Evolutionary conservation across 2,329 filamentous ascomycete genomes (phyloP), one percentile per base, ranked within the genome.

Genomic region (Colletotrichum falcatum): DNA sequence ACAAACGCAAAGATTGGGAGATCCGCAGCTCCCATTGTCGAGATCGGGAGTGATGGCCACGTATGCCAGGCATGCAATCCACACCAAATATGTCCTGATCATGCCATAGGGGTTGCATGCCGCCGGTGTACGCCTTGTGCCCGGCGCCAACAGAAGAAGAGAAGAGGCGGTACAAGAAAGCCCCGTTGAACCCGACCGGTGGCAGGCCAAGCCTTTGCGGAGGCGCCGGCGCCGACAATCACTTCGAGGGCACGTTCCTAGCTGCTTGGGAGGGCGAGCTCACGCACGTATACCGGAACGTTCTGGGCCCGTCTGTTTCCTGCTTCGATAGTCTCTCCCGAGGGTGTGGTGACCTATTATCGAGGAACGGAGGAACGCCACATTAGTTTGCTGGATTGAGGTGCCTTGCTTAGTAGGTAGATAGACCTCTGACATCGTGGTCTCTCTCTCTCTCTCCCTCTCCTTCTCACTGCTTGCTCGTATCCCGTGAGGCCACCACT

Each of bases 1-100:
- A 51, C 35, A n/a, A 30, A 58, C 33, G 66, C 20, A 65, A 49
- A 51, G 42, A 58, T 59, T 35, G 12, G 1, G n/a, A 58, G 67
- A 66, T 70, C 56, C 61, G 51, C 63, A 44, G 65, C 49, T 46
- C 42, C 44, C 64, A 61, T 56, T 51, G 56, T 70, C 56, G 56
- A 70, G 67, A 66, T 70, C 56, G 55, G 26, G 49, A 46, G 35
- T 11, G 39, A 39, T 51, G 59, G 44, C 33, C 30, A 39, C 35
- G n/a, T 26, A 20, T 39, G 20, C n/a, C n/a, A n/a, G n/a, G 42
- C 49, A 44, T 56, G 63, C 42, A 58, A 61, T 20, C 58, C 39
- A 20, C 42, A 53, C 33, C 7, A 28, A 28, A 44, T 35, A 28
- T 46, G 58, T 20, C 44, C 30, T n/a, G 16, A 20, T 26, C 39